Evolutionary conservation across 2,329 filamentous ascomycete genomes (phyloP), one percentile per base, ranked within the genome.

Genomic region (Chaetomiaceae sp.): DNA sequence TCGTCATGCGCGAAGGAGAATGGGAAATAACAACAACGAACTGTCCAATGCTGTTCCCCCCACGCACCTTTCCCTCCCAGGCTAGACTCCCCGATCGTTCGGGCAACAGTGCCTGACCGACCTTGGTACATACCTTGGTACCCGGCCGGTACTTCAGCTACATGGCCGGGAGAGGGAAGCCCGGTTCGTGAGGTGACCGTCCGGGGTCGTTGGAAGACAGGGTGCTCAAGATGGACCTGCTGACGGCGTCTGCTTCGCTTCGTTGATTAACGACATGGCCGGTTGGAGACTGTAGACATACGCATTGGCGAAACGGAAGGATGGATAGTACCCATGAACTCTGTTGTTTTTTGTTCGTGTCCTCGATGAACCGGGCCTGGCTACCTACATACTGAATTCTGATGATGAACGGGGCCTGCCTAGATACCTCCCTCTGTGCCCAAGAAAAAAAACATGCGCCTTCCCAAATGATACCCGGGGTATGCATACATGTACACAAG

Each of bases 41-140:
- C 6, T 10, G 25, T 3, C 25, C 10, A 6, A 27, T 27, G 25
- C 25, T 10, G 6, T 9, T 19, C 6, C 34, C 49, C 41, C 49
- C 49, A 51, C 43, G 23, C 37, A 33, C 44, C 45, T 42, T 55
- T 46, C 48, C 53, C 19, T 45, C 23, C 45, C 34, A 13, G 49
- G 44, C 41, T 51, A 55, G 53, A 48, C 21, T 38, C 35, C 30
- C 53, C 41, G 41, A 23, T 51, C 38, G 48, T n/a, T 55, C 20
- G 48, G 12, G 34, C 17, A 31, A 37, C 34, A 20, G 44, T 41
- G 35, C 35, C 37, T 33, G 39, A 20, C 37, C 12, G n/a, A n/a
- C n/a, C n/a, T n/a, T n/a, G 5, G 13, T 12, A n/a, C n/a, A n/a
- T n/a, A 12, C 12, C 16, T 6, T 6, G 44, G 44, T 52, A 48